Evolutionary conservation across 305 asterid species (phyloP).

Genomic region (Withania somnifera): DNA sequence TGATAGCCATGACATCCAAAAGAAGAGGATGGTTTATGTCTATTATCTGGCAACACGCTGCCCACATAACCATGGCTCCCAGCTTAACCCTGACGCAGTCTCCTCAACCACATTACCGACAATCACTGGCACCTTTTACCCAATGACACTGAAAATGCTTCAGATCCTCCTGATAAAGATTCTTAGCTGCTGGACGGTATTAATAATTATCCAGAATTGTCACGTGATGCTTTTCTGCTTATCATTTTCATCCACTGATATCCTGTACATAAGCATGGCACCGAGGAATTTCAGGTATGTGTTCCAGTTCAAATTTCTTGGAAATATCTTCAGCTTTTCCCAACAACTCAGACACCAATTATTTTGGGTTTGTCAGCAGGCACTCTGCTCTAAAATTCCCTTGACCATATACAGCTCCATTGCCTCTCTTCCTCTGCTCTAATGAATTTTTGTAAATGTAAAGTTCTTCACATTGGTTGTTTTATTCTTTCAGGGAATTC

Average conservation of each 20-base stretch:
- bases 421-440: not conserved
- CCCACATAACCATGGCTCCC: constrained; percentile 79
- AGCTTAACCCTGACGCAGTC: constrained; percentile 38
- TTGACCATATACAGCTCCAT: not conserved
- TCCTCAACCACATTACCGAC: constrained; percentile 31
- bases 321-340: constrained; percentile 18
- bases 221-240: constrained; percentile 16
- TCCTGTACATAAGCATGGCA: constrained; percentile 27
- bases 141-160: constrained; percentile 54
- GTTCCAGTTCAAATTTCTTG: not conserved
- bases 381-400: not conserved
- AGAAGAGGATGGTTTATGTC: constrained; percentile 9
- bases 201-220: constrained; percentile 22
- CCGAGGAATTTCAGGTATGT: constrained; percentile 1
- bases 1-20: constrained; percentile 29
- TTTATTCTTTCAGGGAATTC: not conserved
- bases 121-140: constrained; percentile 47
- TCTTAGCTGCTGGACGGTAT: constrained; percentile 37
- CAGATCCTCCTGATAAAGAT: constrained; percentile 24
- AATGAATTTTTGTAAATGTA: not conserved
- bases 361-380: not conserved
- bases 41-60: constrained; percentile 43
- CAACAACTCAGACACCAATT: constrained; percentile 8
- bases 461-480: not conserved
- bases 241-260: not conserved